Evolutionary conservation across 768 basidiomycete genomes (phyloP).

Genomic region (Ephemerocybe angulata): DNA sequence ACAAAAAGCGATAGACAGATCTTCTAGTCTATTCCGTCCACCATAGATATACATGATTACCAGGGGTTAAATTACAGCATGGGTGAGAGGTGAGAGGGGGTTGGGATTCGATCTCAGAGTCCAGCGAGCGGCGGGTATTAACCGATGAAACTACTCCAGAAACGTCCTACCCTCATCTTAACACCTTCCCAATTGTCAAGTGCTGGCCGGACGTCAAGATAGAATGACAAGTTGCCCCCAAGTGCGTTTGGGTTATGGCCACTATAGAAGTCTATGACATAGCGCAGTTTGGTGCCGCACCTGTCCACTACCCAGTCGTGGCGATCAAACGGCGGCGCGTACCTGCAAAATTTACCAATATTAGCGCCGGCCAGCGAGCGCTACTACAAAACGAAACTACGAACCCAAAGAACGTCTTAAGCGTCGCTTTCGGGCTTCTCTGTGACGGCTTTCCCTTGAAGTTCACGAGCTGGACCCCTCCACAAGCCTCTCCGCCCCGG

Average conservation of each 20-base stretch:
- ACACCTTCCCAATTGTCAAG: constrained; percentile 93
- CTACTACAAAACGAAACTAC: constrained; percentile 12
- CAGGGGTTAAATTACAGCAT: not conserved
- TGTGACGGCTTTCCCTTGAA: constrained; percentile 89
- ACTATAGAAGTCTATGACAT: constrained; percentile 98
- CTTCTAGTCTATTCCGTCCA: constrained; percentile 12
- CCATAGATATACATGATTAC: constrained; percentile 1
- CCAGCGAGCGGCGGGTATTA: constrained; percentile 1
- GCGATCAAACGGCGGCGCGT: constrained; percentile 90
- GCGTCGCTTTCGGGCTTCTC: constrained; percentile 73
- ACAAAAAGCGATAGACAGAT: constrained; percentile 40
- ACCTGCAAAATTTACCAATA: constrained; percentile 45
- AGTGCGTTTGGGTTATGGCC: constrained; percentile 53
- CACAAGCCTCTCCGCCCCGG: constrained; percentile 78
- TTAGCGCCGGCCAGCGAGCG: constrained; percentile 4
- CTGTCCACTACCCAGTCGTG: constrained; percentile 98
- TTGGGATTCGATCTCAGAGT: not conserved
- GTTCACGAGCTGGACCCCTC: constrained; percentile 76
- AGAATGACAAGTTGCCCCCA: constrained; percentile 71
- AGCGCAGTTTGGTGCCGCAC: constrained; percentile 83
- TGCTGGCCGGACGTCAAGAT: constrained; percentile 91
- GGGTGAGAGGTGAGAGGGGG: not conserved
- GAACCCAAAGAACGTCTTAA: constrained; percentile 84
- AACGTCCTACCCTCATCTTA: constrained; percentile 67
- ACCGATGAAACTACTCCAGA: constrained; percentile 39